A percentile compares a stretch with the other conserved stretches of the same genome.
Evolutionary conservation across 139 green algal species (phyloP).

Genomic region (Cymbomonas tetramitiformis): DNA sequence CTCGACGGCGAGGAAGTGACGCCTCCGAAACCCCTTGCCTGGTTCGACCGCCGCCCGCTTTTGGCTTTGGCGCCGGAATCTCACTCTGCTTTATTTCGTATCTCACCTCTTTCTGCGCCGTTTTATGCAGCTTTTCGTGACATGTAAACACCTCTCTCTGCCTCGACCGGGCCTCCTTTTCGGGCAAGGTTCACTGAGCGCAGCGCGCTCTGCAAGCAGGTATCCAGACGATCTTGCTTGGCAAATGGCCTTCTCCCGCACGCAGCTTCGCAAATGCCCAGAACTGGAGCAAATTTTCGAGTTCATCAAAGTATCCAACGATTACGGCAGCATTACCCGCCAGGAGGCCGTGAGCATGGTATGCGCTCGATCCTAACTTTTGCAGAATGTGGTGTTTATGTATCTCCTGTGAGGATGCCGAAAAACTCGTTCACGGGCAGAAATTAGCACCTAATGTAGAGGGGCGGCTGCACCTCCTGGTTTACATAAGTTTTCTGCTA

Average conservation of each 20-base stretch:
- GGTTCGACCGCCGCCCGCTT: not conserved
- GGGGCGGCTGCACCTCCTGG: too few species aligned
- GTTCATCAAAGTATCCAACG: conserved; percentile 60
- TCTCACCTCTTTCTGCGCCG: too few species aligned
- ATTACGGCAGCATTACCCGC: conserved; percentile 76
- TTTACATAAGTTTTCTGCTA: too few species aligned
- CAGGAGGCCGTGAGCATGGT: conserved; percentile 98
- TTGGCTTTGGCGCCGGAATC: too few species aligned
- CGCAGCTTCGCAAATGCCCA: conserved; percentile 67
- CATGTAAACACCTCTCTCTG: too few species aligned
- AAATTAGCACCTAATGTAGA: too few species aligned
- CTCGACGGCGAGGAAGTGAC: conserved; percentile 13
- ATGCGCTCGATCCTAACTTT: conserved; percentile 31
- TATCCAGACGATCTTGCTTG: conserved; percentile 86
- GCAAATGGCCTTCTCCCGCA: conserved; percentile 71
- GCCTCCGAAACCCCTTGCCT: not conserved
- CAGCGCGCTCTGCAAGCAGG: too few species aligned
- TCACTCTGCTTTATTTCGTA: too few species aligned
- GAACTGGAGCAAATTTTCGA: conserved; percentile 47
- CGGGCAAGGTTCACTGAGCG: too few species aligned
- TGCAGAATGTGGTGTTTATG: not conserved
- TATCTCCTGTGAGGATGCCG: conserved; percentile 10
- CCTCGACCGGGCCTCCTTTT: too few species aligned
- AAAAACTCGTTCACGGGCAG: too few species aligned
- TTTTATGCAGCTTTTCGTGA: too few species aligned